Percentiles rank a stretch among this genome's conserved stretches.
Conservation (phyloP, 2,329 filamentous ascomycete species). For the Kalaharituber pfeilii region DNA sequence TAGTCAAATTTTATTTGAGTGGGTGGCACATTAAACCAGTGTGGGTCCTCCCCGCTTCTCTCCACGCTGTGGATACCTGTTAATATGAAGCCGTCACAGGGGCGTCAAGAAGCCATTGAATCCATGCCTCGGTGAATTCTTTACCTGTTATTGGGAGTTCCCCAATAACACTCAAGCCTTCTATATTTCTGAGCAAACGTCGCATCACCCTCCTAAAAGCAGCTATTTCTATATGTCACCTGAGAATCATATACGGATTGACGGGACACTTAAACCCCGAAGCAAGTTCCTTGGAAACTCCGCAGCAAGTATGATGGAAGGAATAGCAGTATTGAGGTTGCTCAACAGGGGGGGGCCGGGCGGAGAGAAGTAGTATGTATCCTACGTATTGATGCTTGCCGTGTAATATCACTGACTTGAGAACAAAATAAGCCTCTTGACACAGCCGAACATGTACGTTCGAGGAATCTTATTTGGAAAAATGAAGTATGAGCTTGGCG, state of each 20-base stretch:
- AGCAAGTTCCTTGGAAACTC: slow-evolving; percentile 96
- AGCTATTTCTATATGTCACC: slow-evolving; percentile 99
- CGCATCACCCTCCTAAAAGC: slow-evolving; percentile 93
- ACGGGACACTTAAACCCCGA: slow-evolving; percentile 83
- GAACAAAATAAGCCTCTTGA: slow-evolving; percentile 41
- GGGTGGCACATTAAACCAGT: slow-evolving; percentile 98
- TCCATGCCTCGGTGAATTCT: slow-evolving; percentile 86
- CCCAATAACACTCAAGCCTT: slow-evolving; percentile 70
- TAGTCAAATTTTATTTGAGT: slow-evolving; percentile 95
- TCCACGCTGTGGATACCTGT: background rate
- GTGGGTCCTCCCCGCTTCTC: slow-evolving; percentile 41
- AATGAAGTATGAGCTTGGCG: slow-evolving; percentile 98
- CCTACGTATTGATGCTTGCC: background rate
- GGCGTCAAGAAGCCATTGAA: slow-evolving; percentile 98
- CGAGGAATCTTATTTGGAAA: slow-evolving; percentile 93
- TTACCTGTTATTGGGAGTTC: slow-evolving; percentile 91
- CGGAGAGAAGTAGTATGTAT: slow-evolving; percentile 71
- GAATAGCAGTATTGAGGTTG: slow-evolving; percentile 70
- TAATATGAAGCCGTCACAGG: slow-evolving; percentile 37
- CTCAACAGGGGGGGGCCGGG: slow-evolving; percentile 55
- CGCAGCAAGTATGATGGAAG: slow-evolving; percentile 95
- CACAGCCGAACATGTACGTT: slow-evolving; percentile 98
- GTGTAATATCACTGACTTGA: background rate
- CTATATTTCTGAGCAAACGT: slow-evolving; percentile 95
- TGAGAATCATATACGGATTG: slow-evolving; percentile 81